Evolutionary conservation across 2,329 filamentous ascomycete genomes (phyloP).

Genomic region (Trichoderma cornu-damae): DNA sequence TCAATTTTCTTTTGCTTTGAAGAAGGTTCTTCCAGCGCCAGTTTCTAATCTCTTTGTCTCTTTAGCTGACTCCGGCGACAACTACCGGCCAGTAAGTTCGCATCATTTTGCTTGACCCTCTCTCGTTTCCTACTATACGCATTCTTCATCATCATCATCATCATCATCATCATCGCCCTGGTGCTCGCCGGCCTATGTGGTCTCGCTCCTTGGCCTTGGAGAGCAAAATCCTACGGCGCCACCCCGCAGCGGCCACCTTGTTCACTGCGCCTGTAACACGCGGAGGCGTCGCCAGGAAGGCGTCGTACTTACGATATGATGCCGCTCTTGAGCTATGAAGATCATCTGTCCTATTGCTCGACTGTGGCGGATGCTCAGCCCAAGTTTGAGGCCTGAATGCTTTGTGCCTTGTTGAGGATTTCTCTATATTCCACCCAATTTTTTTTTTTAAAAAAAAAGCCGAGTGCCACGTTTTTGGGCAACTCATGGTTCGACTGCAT

Average conservation of each 20-base stretch:
- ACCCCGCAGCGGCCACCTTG: constrained; percentile 10
- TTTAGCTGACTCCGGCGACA: constrained; percentile 57
- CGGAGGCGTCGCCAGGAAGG: neutral
- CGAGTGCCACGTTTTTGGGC: neutral
- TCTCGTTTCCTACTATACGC: neutral
- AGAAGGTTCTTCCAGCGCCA: constrained; percentile 25
- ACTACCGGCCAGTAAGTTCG: constrained; percentile 53
- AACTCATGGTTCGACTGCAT: neutral
- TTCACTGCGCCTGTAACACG: neutral
- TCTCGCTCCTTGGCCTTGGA: neutral
- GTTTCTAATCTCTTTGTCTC: constrained; percentile 34
- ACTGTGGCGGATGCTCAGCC: neutral
- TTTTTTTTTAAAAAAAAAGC: neutral
- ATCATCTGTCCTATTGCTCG: neutral
- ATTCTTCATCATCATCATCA: neutral
- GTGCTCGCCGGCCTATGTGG: neutral
- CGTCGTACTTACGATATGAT: neutral
- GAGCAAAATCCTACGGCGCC: constrained; percentile 2
- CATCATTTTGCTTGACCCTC: neutral
- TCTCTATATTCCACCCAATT: neutral
- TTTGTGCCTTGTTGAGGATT: neutral
- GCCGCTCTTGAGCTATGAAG: neutral
- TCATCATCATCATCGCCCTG: neutral
- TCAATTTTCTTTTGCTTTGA: constrained; percentile 18
- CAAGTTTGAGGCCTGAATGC: neutral